These are phyloP conservation scores for Rhynchospora pubera DNA, from an alignment of 176 grass and related monocot genomes.

Conservation along the genomic window DNA sequence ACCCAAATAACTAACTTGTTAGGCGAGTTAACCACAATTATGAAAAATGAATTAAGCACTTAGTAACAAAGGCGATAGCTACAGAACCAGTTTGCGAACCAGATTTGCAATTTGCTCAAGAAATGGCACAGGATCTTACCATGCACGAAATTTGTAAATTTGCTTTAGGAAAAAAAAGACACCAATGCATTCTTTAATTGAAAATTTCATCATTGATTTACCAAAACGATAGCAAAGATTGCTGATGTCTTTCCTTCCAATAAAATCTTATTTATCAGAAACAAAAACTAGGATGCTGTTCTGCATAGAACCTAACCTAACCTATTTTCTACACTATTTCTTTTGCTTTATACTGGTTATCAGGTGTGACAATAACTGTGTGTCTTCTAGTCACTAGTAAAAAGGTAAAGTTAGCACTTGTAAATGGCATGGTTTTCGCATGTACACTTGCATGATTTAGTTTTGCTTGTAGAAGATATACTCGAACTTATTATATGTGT, in stretches of 20 bases:
- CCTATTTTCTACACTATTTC: background rate
- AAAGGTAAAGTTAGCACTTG: background rate
- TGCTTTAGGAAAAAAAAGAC: background rate
- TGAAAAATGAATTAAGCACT: background rate
- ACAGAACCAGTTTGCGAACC: background rate
- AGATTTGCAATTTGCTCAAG: background rate
- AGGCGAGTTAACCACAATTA: background rate
- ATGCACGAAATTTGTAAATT: background rate
- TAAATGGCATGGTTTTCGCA: background rate
- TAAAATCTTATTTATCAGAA: background rate
- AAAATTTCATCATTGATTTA: background rate
- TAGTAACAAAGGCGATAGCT: background rate
- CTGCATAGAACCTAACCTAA: background rate
- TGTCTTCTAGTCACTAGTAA: background rate
- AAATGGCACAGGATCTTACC: background rate
- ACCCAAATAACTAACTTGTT: conserved; percentile 1
- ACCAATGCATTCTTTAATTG: background rate
- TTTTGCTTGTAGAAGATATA: background rate
- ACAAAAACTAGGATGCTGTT: background rate
- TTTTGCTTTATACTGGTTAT: background rate
- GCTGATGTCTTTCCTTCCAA: background rate
- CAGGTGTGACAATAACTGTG: background rate
- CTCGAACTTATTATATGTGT: background rate
- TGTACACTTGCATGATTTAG: background rate
- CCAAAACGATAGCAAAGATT: background rate